Evolutionary conservation across 2,329 filamentous ascomycete species (phyloP).

Genomic region (Incumbomyces lentus): DNA sequence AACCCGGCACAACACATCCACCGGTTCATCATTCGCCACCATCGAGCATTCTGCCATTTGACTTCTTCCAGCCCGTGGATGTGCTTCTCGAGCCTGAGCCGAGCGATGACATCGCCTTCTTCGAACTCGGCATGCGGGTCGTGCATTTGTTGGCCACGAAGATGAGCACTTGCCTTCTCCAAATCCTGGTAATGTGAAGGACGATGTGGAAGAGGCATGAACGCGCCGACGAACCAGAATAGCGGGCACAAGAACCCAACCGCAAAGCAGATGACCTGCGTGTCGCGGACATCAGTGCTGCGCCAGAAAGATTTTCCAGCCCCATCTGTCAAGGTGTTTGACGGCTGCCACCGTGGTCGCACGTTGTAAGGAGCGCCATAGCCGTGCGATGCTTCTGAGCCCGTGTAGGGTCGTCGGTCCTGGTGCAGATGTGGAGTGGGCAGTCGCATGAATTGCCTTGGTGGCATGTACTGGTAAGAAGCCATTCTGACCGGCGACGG

Average conservation of each 20-base stretch:
- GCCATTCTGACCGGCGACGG: not conserved
- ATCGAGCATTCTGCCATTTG: conserved; percentile 49
- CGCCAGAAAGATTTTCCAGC: conserved; percentile 47
- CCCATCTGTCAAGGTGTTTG: conserved; percentile 47
- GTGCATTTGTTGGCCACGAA: conserved; percentile 21
- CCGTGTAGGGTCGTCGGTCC: conserved; percentile 45
- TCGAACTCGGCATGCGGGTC: conserved; percentile 10
- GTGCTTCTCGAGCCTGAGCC: conserved; percentile 22
- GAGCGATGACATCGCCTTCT: conserved; percentile 30
- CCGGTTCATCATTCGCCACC: conserved; percentile 55
- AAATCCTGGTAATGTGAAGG: conserved; percentile 43
- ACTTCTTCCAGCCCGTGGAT: conserved; percentile 37
- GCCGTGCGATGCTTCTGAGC: conserved; percentile 15
- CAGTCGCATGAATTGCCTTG: not conserved
- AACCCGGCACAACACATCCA: conserved; percentile 50
- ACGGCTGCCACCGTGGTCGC: conserved; percentile 39
- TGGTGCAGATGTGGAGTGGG: conserved; percentile 59
- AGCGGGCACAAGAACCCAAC: conserved; percentile 69
- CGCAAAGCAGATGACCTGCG: conserved; percentile 43
- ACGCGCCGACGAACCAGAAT: conserved; percentile 67
- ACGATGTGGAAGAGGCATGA: conserved; percentile 58
- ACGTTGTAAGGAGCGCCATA: conserved; percentile 23
- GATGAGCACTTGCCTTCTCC: conserved; percentile 13
- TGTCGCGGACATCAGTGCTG: conserved; percentile 41
- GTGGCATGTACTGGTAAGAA: no score